A percentile compares a stretch with the other conserved stretches of the same genome.
These are phyloP conservation scores for Pelargonium myrrhifolium DNA, from an alignment of 441 rosid species.

Conservation along the genomic window DNA sequence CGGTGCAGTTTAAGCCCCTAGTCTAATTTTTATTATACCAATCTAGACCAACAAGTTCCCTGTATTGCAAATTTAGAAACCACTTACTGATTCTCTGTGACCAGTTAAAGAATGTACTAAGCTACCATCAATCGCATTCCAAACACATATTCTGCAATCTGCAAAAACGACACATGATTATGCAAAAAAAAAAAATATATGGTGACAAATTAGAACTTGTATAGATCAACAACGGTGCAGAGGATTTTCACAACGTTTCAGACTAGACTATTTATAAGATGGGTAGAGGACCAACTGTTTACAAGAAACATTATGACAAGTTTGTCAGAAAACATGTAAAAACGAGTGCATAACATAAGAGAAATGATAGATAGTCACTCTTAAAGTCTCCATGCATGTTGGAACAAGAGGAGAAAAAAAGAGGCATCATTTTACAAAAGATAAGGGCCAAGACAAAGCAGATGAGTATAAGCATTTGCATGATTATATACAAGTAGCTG, in stretches of 20 bases:
- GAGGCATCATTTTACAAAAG: background rate
- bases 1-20: background rate
- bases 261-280: background rate
- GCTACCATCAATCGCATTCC: constrained; percentile 99
- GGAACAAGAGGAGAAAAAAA: background rate
- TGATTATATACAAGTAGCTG: background rate
- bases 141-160: constrained; percentile 99
- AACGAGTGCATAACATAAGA: background rate
- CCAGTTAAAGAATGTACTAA: constrained; percentile 96
- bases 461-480: background rate
- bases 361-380: background rate
- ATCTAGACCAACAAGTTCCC: constrained; percentile 1
- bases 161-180: constrained; percentile 24
- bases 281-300: background rate
- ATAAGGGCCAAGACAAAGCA: background rate
- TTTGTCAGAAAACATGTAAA: background rate
- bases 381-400: background rate
- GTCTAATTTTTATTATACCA: background rate
- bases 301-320: background rate
- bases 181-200: constrained; percentile 12
- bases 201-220: constrained; percentile 16
- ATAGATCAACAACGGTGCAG: background rate
- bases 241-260: background rate
- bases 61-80: constrained; percentile 1
- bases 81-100: constrained; percentile 88